A percentile compares a stretch with the other conserved stretches of the same genome.
phyloP scores from a whole-genome alignment of 1,284 basidiomycete species.

The Pyrrhoderma lamaoense region DNA sequence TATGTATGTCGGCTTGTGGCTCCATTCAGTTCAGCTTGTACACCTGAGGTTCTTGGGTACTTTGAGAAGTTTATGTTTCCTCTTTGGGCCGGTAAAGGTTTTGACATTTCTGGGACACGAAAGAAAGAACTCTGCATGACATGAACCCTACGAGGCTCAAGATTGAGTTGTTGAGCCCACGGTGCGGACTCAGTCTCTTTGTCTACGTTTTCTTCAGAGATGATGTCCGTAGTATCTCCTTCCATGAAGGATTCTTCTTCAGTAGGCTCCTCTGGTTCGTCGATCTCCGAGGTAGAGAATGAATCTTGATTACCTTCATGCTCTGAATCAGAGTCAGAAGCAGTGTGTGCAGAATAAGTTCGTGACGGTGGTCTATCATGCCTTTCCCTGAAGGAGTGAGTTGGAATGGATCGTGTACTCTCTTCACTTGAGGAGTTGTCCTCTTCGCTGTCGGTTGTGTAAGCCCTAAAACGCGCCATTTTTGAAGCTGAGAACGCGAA shows the following conservation, averaged over 20 bases:
- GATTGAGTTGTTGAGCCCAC: conserved; percentile 62
- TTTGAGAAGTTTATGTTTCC: conserved; percentile 33
- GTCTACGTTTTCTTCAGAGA: conserved; percentile 25
- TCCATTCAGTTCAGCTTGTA: conserved; percentile 48
- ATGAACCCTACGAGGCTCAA: conserved; percentile 78
- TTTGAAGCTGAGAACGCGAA: neutral
- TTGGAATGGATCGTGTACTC: neutral
- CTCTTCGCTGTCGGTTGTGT: conserved; percentile 13
- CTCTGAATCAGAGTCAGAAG: conserved; percentile 12
- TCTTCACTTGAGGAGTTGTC: neutral
- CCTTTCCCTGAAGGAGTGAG: conserved; percentile 5
- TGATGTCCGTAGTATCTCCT: conserved; percentile 21
- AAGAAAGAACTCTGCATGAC: conserved; percentile 91
- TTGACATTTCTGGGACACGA: conserved; percentile 62
- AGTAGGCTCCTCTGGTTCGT: conserved; percentile 4
- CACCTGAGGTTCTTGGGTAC: conserved; percentile 59
- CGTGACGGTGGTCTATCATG: conserved; percentile 2
- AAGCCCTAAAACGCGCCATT: conserved; percentile 18
- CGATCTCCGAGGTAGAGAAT: too few relatives aligned
- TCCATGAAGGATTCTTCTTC: conserved; percentile 14
- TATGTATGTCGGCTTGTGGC: conserved; percentile 13
- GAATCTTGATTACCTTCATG: neutral
- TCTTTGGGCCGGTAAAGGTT: conserved; percentile 25
- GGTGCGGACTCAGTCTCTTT: conserved; percentile 32
- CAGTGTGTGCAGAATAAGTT: conserved; percentile 2